Evolutionary conservation across 148 eudicot species (phyloP), one percentile per base, ranked within the genome.

Genomic region (Bassia scoparia): DNA sequence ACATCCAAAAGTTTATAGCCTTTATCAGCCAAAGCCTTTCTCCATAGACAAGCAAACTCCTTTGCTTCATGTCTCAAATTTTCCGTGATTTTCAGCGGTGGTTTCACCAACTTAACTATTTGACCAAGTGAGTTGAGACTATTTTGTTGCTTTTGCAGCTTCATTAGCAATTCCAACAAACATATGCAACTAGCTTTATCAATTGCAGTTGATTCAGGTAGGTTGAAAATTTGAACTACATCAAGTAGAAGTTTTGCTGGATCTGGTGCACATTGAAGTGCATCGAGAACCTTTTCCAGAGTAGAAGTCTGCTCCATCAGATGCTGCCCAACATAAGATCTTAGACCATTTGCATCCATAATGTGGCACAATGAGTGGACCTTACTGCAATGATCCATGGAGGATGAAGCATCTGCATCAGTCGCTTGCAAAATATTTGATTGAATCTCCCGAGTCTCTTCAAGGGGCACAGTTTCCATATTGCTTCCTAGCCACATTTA

Each of bases 181-280:
- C 55, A 11, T 44, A 33, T 75, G 73, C 69, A 79, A 43, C 59
- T 41, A 72, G 53, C 56, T 61, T 43, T 82, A 50, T 64, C 48
- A 27, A 48, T 54, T 7, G 31, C 20, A 34, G 38, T 67, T 8
- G 52, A 52, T 16, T 55, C 68, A 11, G 83, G 78, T 55, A 67
- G 30, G 71, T 69, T 77, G 65, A 78, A 74, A 37, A 72, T 58
- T 50, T 60, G 73, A 52, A 85, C 63, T 14, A 80, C 83, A 72
- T 78, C 56, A 73, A 82, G 82, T 67, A 85, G 78, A 59, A 85
- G 80, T 67, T 59, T 68, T 31, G 76, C 85, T 38, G 85, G 81
- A 68, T 82, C 80, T 21, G 76, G 43, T 50, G 83, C 80, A 43
- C 41, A 68, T 55, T 20, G 76, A 67, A 79, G 61, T 64, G 77